Evolutionary conservation across 768 basidiomycete species (phyloP).

Genomic region (Naematelia aurantialba): DNA sequence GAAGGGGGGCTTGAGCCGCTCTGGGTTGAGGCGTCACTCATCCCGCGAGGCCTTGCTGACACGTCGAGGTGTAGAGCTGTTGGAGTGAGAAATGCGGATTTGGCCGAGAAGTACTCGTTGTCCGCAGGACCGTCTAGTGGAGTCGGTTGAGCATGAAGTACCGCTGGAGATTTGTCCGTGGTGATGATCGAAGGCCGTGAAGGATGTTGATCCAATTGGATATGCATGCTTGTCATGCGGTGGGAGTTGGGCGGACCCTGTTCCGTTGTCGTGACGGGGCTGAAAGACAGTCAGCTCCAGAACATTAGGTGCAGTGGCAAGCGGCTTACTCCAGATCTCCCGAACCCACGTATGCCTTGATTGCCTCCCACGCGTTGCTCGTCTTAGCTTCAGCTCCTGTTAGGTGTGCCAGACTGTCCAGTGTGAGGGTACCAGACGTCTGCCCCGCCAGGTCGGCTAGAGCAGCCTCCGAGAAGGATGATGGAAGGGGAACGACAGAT

Average conservation of each 20-base stretch:
- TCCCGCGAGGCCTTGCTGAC: neutral
- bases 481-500: slow-evolving; percentile 37
- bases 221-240: neutral
- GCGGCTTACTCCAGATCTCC: slow-evolving; percentile 44
- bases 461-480: slow-evolving; percentile 21
- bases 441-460: slow-evolving; percentile 28
- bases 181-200: neutral
- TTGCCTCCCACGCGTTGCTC: slow-evolving; percentile 33
- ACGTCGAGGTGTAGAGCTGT: neutral
- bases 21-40: neutral
- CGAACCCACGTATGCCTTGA: slow-evolving; percentile 42
- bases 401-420: slow-evolving; percentile 35
- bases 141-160: neutral
- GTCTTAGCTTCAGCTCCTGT: neutral
- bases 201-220: neutral
- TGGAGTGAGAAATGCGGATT: neutral
- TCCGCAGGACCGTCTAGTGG: neutral
- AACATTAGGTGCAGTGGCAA: neutral
- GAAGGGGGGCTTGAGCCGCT: neutral
- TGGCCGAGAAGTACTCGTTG: slow-evolving; percentile 3
- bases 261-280: neutral
- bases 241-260: neutral
- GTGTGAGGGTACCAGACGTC: slow-evolving; percentile 36
- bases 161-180: neutral
- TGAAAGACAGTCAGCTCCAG: neutral